These are phyloP conservation scores for Pezicula rhizophila DNA, from an alignment of 2,329 filamentous ascomycete species.

Conservation along the genomic window DNA sequence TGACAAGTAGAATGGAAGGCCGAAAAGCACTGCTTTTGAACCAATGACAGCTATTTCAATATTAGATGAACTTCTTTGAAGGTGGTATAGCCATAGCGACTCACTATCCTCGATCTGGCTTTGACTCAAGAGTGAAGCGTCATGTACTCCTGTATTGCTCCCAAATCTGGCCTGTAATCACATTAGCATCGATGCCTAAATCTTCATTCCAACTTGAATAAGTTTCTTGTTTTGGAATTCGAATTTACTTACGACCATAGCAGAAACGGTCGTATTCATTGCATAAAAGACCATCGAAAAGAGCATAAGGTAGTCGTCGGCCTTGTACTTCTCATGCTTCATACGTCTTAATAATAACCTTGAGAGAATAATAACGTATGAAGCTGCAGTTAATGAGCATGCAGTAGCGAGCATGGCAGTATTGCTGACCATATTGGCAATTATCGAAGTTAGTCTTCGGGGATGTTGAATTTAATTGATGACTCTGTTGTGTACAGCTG, in stretches of 20 bases:
- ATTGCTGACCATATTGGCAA: not conserved
- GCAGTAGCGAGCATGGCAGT: slow-evolving; percentile 7
- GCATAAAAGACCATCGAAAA: slow-evolving; percentile 10
- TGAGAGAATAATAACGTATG: slow-evolving; percentile 14
- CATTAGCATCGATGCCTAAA: not conserved
- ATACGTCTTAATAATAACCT: slow-evolving; percentile 14
- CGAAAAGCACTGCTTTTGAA: slow-evolving; percentile 12
- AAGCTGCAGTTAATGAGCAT: slow-evolving; percentile 11
- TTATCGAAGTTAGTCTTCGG: not conserved
- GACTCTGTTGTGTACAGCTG: too few species aligned
- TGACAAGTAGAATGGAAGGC: slow-evolving; percentile 11
- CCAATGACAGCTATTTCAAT: slow-evolving; percentile 10
- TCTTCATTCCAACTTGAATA: not conserved
- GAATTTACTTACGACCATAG: slow-evolving; percentile 9
- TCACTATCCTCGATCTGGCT: slow-evolving; percentile 1
- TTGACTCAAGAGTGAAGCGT: slow-evolving; percentile 3
- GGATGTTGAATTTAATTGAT: too few species aligned
- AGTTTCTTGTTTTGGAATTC: not conserved
- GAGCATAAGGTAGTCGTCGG: slow-evolving; percentile 19
- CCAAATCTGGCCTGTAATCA: slow-evolving; percentile 11
- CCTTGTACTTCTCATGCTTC: slow-evolving; percentile 13
- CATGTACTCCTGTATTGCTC: slow-evolving; percentile 6
- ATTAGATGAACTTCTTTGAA: not conserved
- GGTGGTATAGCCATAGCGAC: not conserved
- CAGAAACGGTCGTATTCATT: slow-evolving; percentile 7